phyloP scores from a whole-genome alignment of 1,284 basidiomycete species.

The Cryptococcus jaspeensis region DNA sequence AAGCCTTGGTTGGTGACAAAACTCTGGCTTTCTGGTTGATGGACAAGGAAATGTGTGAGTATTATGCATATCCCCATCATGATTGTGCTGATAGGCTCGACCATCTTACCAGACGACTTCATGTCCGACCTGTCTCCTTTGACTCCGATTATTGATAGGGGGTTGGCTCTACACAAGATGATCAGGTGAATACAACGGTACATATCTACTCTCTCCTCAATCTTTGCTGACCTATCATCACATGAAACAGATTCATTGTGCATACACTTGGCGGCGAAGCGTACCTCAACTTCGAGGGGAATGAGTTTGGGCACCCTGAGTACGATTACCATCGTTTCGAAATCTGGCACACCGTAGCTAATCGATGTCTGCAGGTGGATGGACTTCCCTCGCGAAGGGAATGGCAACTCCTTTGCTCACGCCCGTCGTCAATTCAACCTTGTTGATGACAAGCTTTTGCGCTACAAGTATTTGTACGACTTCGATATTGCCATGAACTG shows the following conservation, averaged over 20 bases:
- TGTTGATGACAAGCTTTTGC: constrained; percentile 76
- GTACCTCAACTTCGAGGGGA: constrained; percentile 97
- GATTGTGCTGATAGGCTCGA: not conserved
- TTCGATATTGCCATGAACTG: constrained; percentile 95
- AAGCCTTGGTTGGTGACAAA: constrained; percentile 97
- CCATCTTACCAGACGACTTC: constrained; percentile 66
- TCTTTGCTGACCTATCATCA: constrained; percentile 16
- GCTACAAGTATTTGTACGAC: constrained; percentile 89
- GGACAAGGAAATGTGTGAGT: constrained; percentile 98
- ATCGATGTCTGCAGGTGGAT: constrained; percentile 70
- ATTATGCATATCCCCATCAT: not conserved
- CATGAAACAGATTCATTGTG: constrained; percentile 67
- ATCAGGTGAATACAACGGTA: constrained; percentile 65
- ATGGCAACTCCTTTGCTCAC: constrained; percentile 92
- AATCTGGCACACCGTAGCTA: not conserved
- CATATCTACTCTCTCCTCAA: not conserved
- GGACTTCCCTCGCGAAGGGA: constrained; percentile 95
- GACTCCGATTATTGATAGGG: constrained; percentile 84
- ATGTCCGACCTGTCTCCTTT: constrained; percentile 89
- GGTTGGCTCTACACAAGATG: constrained; percentile 93
- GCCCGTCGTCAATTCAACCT: constrained; percentile 95
- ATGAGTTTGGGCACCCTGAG: constrained; percentile 98
- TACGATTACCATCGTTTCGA: constrained; percentile 45
- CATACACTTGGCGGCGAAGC: constrained; percentile 94
- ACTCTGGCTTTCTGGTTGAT: constrained; percentile 98